Conservation (phyloP, 306 rosid genomes). For the Quercus agrifolia region DNA sequence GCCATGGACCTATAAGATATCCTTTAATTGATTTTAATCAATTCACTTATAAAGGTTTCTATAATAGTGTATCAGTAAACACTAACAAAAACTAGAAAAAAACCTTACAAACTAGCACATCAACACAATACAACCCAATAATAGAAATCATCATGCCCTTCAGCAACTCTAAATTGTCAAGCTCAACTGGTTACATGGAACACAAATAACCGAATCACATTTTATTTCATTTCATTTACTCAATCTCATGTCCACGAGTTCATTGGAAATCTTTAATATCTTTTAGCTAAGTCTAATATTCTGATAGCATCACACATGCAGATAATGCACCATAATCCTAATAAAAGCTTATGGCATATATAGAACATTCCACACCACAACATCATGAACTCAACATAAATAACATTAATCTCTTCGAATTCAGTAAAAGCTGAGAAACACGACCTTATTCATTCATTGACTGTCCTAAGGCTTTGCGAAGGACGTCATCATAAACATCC, state of each 20-base stretch:
- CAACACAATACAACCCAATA: no score
- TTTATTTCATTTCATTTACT: background rate
- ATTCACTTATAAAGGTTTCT: background rate
- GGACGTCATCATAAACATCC: constrained; percentile 89
- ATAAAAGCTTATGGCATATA: background rate
- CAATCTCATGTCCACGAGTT: background rate
- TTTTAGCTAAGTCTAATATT: background rate
- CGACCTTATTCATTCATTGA: constrained; percentile 37
- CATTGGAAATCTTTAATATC: background rate
- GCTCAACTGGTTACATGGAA: background rate
- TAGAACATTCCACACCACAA: background rate
- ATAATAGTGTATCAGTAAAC: background rate
- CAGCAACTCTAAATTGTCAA: background rate
- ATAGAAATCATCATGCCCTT: background rate
- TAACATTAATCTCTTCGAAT: background rate
- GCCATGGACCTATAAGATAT: background rate
- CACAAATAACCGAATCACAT: background rate
- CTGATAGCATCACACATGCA: background rate
- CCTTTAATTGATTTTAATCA: background rate
- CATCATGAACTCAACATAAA: background rate
- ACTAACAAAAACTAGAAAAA: no score
- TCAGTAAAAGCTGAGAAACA: background rate
- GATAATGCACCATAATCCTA: background rate
- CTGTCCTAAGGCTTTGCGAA: constrained; percentile 35
- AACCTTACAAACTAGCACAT: no score